Conservation (phyloP, 2,329 filamentous ascomycete genomes). For the Colletotrichum chlorophyti region DNA sequence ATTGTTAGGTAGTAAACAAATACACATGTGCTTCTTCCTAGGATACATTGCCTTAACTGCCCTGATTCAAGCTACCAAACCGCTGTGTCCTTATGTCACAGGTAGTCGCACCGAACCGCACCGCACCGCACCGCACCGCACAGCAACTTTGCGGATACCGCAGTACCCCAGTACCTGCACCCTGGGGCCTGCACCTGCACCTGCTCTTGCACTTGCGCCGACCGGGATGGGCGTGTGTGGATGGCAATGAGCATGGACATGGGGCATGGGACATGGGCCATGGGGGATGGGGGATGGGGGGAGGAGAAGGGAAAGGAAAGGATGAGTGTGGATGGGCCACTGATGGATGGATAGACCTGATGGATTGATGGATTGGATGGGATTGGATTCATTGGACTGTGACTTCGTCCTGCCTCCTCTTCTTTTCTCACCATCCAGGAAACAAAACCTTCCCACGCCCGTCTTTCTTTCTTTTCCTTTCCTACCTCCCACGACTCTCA, state of each 20-base stretch:
- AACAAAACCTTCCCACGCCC: slow-evolving; percentile 32
- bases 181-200: slow-evolving; percentile 1
- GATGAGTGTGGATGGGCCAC: slow-evolving; percentile 5
- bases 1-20: too few relatives aligned
- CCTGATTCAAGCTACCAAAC: too few relatives aligned
- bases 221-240: slow-evolving; percentile 18
- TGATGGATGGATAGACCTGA: slow-evolving; percentile 25
- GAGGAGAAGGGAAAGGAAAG: too few relatives aligned
- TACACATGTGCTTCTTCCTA: slow-evolving; percentile 1
- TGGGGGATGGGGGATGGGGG: too few relatives aligned
- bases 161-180: slow-evolving; percentile 19
- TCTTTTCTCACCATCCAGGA: slow-evolving; percentile 32
- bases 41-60: neutral
- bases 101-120: too few relatives aligned
- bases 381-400: too few relatives aligned
- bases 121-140: slow-evolving; percentile 2
- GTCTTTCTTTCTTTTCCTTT: slow-evolving; percentile 33
- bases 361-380: too few relatives aligned
- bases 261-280: neutral
- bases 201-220: slow-evolving; percentile 21
- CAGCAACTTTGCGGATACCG: slow-evolving; percentile 18
- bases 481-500: slow-evolving; percentile 42
- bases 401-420: slow-evolving; percentile 30
- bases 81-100: too few relatives aligned
- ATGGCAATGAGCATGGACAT: slow-evolving; percentile 8